A percentile compares a stretch with the other conserved stretches of the same genome.
Conservation (phyloP, 371 early-diverging fungal species). For the Mucor lusitanicus region DNA sequence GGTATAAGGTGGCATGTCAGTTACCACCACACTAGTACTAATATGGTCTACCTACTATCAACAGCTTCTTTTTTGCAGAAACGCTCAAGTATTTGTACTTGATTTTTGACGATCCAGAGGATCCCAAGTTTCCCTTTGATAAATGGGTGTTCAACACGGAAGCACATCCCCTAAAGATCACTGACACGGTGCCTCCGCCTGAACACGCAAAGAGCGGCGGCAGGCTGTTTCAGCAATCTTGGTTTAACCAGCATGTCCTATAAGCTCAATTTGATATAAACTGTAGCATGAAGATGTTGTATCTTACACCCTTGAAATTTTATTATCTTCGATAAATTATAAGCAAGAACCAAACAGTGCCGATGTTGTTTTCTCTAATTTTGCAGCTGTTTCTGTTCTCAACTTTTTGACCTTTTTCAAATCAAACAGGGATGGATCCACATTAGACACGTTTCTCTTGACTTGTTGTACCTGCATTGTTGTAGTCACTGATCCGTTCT, state of each 20-base stretch:
- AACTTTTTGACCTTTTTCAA: conserved; percentile 25
- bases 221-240: not conserved
- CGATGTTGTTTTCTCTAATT: conserved; percentile 32
- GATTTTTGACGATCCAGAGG: conserved; percentile 71
- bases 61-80: conserved; percentile 87
- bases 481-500: not conserved
- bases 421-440: conserved; percentile 44
- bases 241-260: too few relatives aligned
- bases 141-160: conserved; percentile 90
- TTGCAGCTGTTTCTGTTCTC: conserved; percentile 22
- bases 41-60: too few relatives aligned
- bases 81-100: conserved; percentile 94
- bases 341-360: not conserved
- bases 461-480: conserved; percentile 8
- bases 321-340: not conserved
- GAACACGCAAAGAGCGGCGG: conserved; percentile 3
- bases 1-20: too few relatives aligned
- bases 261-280: too few relatives aligned
- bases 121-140: conserved; percentile 57
- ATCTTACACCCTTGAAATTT: not conserved
- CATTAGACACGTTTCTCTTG: not conserved
- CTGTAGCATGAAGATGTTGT: not conserved
- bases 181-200: conserved; percentile 19
- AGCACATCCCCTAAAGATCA: conserved; percentile 78
- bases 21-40: too few relatives aligned